Evolutionary conservation across 129 eudicot genomes (phyloP).

Genomic region (Calendula officinalis): DNA sequence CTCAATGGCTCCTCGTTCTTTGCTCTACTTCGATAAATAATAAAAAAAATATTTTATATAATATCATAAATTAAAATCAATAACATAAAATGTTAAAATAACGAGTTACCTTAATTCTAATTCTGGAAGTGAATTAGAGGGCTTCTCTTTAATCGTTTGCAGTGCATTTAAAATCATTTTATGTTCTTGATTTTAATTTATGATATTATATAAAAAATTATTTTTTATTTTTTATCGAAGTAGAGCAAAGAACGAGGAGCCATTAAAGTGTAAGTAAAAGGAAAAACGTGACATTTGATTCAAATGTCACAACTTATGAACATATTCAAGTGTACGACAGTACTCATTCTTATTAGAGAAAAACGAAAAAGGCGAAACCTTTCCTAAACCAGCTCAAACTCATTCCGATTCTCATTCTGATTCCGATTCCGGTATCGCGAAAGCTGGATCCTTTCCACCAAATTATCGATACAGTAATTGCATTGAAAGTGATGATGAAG

Average conservation of each 20-base stretch:
- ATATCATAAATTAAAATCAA: not conserved
- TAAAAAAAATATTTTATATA: not conserved
- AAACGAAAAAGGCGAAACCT: constrained; percentile 47
- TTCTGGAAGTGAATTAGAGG: constrained; percentile 42
- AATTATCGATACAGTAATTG: constrained; percentile 83
- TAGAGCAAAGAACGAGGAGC: constrained; percentile 53
- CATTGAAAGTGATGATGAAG: constrained; percentile 84
- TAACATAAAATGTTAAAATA: not conserved
- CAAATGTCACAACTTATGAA: constrained; percentile 71
- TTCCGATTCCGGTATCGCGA: constrained; percentile 48
- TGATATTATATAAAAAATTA: not conserved
- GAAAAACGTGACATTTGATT: constrained; percentile 56
- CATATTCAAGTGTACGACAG: constrained; percentile 58
- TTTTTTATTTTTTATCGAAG: constrained; percentile 18
- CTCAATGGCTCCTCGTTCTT: constrained; percentile 57
- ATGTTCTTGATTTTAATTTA: not conserved
- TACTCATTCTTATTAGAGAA: constrained; percentile 49
- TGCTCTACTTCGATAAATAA: constrained; percentile 42
- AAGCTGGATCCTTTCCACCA: constrained; percentile 66
- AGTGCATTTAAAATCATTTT: too few species aligned
- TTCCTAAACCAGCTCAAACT: constrained; percentile 17
- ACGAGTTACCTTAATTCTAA: constrained; percentile 48
- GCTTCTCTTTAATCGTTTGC: constrained; percentile 30
- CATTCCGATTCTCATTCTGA: constrained; percentile 35
- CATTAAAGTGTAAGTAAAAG: constrained; percentile 46